These are phyloP conservation scores for Citrullus amarus DNA, from an alignment of 306 rosid species.

Conservation along the genomic window DNA sequence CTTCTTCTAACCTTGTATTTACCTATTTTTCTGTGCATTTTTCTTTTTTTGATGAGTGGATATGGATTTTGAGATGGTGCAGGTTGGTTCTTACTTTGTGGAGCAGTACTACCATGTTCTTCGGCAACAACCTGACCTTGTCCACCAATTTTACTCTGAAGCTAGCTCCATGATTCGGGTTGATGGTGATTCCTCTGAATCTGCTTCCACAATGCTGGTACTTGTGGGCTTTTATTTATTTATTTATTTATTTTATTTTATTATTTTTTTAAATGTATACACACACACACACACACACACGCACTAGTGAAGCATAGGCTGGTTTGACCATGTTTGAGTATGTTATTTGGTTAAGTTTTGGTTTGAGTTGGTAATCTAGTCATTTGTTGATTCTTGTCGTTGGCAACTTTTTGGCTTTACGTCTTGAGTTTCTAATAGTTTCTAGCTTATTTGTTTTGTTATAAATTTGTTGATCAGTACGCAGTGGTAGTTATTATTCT, in stretches of 20 bases:
- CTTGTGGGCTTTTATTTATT: background rate
- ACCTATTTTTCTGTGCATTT: background rate
- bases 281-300: no score
- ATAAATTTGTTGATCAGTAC: background rate
- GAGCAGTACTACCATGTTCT: slow-evolving; percentile 77
- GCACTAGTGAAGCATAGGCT: background rate
- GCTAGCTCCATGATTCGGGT: slow-evolving; percentile 54
- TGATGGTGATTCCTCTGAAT: slow-evolving; percentile 43
- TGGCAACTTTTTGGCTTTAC: background rate
- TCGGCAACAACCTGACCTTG: slow-evolving; percentile 60
- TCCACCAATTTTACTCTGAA: slow-evolving; percentile 74
- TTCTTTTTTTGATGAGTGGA: background rate
- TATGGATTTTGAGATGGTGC: background rate
- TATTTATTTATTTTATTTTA: no score
- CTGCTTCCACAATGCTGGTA: slow-evolving; percentile 54
- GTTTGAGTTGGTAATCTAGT: background rate
- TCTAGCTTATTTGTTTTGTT: background rate
- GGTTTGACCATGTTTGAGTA: background rate
- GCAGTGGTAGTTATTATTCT: background rate
- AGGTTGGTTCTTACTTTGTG: slow-evolving; percentile 94
- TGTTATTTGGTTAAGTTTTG: background rate
- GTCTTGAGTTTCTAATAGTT: background rate
- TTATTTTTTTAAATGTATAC: no score
- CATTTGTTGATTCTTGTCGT: background rate
- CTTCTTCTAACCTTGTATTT: background rate